Evolutionary conservation across 345 rosid genomes (phyloP).

Genomic region (Eucalyptus tenuipes): DNA sequence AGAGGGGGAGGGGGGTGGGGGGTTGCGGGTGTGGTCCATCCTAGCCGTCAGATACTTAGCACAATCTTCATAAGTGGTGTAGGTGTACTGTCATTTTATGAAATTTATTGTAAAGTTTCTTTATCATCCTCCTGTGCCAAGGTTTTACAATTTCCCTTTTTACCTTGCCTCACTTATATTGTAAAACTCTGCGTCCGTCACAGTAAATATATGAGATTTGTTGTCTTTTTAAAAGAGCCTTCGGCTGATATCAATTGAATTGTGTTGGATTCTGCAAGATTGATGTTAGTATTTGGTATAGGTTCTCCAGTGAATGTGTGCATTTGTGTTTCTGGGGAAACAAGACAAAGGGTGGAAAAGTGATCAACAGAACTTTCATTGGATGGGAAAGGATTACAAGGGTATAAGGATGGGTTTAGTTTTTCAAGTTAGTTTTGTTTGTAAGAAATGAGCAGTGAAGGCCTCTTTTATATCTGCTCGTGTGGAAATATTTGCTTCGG

Average conservation of each 20-base stretch:
- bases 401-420: background rate
- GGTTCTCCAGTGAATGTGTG: background rate
- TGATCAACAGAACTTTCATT: background rate
- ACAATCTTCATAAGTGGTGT: background rate
- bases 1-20: accelerated
- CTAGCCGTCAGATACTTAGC: background rate
- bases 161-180: background rate
- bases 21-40: background rate
- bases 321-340: background rate
- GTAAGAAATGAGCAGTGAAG: background rate
- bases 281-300: background rate
- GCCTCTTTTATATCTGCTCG: background rate
- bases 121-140: background rate
- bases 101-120: background rate
- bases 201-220: background rate
- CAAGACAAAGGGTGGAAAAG: background rate
- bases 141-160: background rate
- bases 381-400: background rate
- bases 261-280: background rate
- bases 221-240: background rate
- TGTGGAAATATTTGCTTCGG: background rate
- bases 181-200: background rate
- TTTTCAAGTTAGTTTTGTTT: background rate
- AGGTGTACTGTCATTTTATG: background rate
- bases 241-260: background rate